Percentiles rank a stretch among this genome's conserved stretches.
Conservation (phyloP, 768 basidiomycete species). For the Lyophyllum decastes region DNA sequence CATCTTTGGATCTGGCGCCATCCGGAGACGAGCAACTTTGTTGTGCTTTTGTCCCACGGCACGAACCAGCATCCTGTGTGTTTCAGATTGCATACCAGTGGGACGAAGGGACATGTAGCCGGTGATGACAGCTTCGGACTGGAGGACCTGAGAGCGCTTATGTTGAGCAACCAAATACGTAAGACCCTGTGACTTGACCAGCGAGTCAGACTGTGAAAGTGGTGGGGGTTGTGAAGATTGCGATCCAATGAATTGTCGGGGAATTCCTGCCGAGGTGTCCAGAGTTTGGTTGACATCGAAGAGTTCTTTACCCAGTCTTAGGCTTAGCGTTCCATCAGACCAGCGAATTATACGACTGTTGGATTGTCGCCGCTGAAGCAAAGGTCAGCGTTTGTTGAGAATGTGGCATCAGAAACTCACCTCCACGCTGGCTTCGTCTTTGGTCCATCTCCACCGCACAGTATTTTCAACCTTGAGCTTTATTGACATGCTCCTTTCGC, state of each 20-base stretch:
- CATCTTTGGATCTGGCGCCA: conserved; percentile 75
- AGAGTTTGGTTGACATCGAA: conserved; percentile 86
- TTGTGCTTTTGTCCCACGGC: conserved; percentile 85
- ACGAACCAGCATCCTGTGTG: conserved; percentile 85
- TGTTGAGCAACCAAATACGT: conserved; percentile 91
- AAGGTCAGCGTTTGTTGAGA: conserved; percentile 3
- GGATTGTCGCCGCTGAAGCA: conserved; percentile 72
- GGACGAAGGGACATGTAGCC: conserved; percentile 85
- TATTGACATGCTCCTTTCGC: conserved; percentile 81
- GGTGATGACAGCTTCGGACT: conserved; percentile 80
- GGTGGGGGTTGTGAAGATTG: conserved; percentile 44
- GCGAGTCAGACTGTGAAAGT: conserved; percentile 30
- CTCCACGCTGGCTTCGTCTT: conserved; percentile 71
- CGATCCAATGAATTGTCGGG: conserved; percentile 55
- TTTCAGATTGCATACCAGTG: conserved; percentile 87
- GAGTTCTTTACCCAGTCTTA: conserved; percentile 90
- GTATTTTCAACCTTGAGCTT: conserved; percentile 93
- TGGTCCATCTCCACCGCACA: conserved; percentile 92
- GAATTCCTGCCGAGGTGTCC: conserved; percentile 70
- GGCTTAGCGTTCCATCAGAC: conserved; percentile 92
- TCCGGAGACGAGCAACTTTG: conserved; percentile 75
- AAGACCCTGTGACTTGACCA: conserved; percentile 66
- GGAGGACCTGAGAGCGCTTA: conserved; percentile 83
- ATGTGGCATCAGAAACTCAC: conserved; percentile 48
- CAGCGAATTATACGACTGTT: conserved; percentile 92